These are phyloP conservation scores for Blastobotrys apis DNA, from an alignment of 1,139 yeast species.

Conservation along the genomic window DNA sequence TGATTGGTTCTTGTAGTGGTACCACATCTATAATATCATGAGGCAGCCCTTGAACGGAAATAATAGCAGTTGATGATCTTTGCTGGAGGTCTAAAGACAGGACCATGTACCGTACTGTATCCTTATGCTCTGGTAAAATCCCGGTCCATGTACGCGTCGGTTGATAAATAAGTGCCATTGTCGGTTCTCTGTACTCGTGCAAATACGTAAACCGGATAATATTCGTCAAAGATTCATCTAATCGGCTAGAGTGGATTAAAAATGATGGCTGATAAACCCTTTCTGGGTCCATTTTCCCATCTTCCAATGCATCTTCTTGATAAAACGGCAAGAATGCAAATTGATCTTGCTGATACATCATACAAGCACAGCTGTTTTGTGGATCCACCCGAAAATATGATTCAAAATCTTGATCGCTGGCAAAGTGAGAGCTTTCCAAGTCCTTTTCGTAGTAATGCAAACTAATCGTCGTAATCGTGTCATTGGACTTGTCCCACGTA, in stretches of 20 bases:
- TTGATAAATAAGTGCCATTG: conserved; percentile 67
- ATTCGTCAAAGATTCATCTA: conserved; percentile 57
- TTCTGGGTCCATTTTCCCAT: conserved; percentile 14
- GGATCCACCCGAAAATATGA: conserved; percentile 66
- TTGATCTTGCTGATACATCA: conserved; percentile 60
- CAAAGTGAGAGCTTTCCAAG: conserved; percentile 47
- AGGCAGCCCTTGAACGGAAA: conserved; percentile 63
- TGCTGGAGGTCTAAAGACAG: conserved; percentile 63
- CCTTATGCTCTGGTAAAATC: conserved; percentile 52
- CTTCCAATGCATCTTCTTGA: conserved; percentile 38
- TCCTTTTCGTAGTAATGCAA: conserved; percentile 82
- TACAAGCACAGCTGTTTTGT: conserved; percentile 53
- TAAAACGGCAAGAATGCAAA: conserved; percentile 72
- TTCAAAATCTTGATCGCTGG: conserved; percentile 42
- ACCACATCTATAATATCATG: conserved; percentile 65
- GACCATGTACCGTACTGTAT: conserved; percentile 55
- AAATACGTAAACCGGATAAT: conserved; percentile 67
- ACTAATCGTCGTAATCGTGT: conserved; percentile 63
- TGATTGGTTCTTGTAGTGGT: conserved; percentile 63
- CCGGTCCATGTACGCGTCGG: conserved; percentile 76
- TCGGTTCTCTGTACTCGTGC: conserved; percentile 71
- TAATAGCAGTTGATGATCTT: conserved; percentile 61
- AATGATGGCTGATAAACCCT: conserved; percentile 35
- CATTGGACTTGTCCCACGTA: conserved; percentile 57
- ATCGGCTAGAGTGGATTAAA: conserved; percentile 51